Evolutionary conservation across 1,139 yeast species (phyloP), one percentile per base, ranked within the genome.

Genomic region (Lizanozyma gosingica): DNA sequence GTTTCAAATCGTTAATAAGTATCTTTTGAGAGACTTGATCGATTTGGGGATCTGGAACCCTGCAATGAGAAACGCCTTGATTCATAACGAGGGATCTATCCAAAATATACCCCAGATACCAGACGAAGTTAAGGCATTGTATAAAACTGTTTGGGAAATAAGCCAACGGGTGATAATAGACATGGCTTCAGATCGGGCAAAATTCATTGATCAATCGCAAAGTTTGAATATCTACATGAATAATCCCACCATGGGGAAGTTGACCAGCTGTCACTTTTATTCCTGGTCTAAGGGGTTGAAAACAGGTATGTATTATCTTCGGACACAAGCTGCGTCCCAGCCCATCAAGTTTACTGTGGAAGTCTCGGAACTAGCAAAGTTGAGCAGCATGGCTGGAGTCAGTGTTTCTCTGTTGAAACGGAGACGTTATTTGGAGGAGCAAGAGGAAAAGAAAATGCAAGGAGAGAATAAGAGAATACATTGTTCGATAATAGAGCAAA

Each of bases 281-380:
- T 78, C 78, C 33, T 76, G 82, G 82, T 72, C 75, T 62, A 74
- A 71, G 54, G 82, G 82, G 36, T 66, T 76, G 47, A 76, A 76
- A 60, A 76, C 82, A 36, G 82, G 82, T 48, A 76, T 76, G 79
- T 76, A 76, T 57, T 76, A 76, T 52, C 63, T 76, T 50, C 65
- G 82, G 60, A 76, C 82, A 3, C 80, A 76, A 57, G 80, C 80
- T 45, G 82, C 82, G 37, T 65, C 79, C 35, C 73, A 78, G 48
- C 80, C 81, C 39, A 76, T 76, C 53, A 80, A 76, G 55, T 76
- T 76, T 53, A 76, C 81, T 17, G 73, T 76, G 42, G 35, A 33
- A 15, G 15, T 6, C 17, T 6, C 11, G 14, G 14, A 15, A 6
- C 6, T 8, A 14, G 17, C 6, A 6, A 15, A 15, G 9, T 6